Base-by-base conservation (phyloP, 768 basidiomycete species). In the Tylopilus sp. region DNA sequence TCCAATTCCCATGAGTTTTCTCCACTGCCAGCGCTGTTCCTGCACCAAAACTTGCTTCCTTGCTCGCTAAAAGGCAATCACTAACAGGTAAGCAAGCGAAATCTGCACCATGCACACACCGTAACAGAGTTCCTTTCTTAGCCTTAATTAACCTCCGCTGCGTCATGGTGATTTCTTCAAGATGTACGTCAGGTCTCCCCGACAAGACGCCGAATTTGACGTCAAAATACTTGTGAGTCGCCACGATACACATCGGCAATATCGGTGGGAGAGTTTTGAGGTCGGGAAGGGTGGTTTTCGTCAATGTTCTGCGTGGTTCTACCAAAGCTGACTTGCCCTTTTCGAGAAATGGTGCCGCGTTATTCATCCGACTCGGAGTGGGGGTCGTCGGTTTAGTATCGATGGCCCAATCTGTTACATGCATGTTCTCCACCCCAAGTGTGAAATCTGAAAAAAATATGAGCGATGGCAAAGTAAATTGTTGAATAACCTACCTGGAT, bases 1-100 rank as follows among this genome's bases (percentile, higher is more conserved):
- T n/a, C 17, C 31, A 53, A 24, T 17, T 41, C 37, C 56, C 56
- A 57, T 29, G 43, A 49, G 12, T 48, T 53, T 1, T 16, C 25
- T 21, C 28, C 48, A n/a, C 22, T 26, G 28, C 28, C 48, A 11
- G 3, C 8, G 21, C 11, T 16, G 17, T 16, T 40, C 14, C 6
- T 40, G n/a, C 40, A 49, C 37, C 13, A 45, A 45, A 34, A 52
- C 22, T 16, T 31, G 33, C 21, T 42, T 24, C 26, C 30, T 3
- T 46, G 31, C 24, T 25, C 22, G 9, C 55, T 52, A 11, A 6
- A 2, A 25, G 3, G 6, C 9, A 9, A 16, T 50, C 19, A 25
- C 17, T 1, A 5, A 21, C 14, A 25, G 14, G 43, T 17, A 1
- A 4, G 7, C 13, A 10, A 3, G 19, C 21, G 1, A 31, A 7